These are phyloP conservation scores for Fusarium camptoceras DNA, from an alignment of 2,329 filamentous ascomycete genomes.

Conservation along the genomic window DNA sequence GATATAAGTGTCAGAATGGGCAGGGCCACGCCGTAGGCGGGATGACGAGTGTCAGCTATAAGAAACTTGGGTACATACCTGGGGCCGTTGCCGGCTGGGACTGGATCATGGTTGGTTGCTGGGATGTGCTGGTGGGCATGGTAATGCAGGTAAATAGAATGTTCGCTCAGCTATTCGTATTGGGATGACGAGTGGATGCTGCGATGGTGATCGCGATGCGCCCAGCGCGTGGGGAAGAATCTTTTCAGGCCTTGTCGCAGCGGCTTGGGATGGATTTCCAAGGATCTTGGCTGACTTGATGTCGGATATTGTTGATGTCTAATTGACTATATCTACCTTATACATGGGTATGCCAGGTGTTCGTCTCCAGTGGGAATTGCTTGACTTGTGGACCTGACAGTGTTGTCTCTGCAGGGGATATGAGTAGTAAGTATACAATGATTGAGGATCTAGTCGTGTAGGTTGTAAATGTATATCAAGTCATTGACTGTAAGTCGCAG, in stretches of 20 bases:
- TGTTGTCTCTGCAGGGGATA: conserved; percentile 24
- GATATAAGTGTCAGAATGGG: conserved; percentile 32
- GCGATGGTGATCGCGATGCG: conserved; percentile 11
- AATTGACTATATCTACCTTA: conserved; percentile 15
- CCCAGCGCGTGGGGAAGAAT: conserved; percentile 11
- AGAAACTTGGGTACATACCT: conserved; percentile 41
- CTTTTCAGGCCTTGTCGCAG: conserved; percentile 8
- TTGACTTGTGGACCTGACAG: conserved; percentile 27
- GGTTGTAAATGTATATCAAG: conserved; percentile 11
- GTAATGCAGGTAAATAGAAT: conserved; percentile 24
- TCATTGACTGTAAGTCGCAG: conserved; percentile 5
- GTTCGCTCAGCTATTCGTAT: conserved; percentile 33
- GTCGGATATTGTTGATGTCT: conserved; percentile 19
- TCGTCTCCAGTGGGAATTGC: conserved; percentile 17
- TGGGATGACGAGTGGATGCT: conserved; percentile 25
- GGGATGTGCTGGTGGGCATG: conserved; percentile 38
- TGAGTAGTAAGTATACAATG: neutral
- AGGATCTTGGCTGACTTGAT: conserved; percentile 21
- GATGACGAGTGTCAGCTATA: conserved; percentile 25
- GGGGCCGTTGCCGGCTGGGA: conserved; percentile 37
- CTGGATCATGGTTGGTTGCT: conserved; percentile 46
- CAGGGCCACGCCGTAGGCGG: conserved; percentile 18
- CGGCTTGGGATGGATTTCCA: conserved; percentile 14
- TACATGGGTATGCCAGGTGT: conserved; percentile 24
- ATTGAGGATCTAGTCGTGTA: conserved; percentile 7